Percentiles rank a stretch among this genome's conserved stretches.
Conservation (phyloP, 768 basidiomycete genomes). For the Serpula lacrymans region DNA sequence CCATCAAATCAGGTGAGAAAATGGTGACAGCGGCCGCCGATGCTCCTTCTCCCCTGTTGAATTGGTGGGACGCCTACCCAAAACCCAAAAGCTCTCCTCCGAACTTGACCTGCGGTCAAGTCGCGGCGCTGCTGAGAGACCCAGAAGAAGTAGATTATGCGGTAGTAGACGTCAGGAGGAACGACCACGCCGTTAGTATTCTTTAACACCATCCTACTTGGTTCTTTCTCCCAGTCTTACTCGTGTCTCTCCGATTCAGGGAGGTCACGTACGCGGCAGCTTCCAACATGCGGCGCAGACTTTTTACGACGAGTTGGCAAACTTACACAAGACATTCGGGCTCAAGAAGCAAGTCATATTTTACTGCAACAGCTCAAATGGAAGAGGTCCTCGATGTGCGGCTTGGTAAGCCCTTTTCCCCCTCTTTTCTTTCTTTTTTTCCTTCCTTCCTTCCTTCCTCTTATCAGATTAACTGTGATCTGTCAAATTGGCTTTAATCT, state of each 20-base stretch:
- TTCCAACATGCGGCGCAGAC: slow-evolving; percentile 47
- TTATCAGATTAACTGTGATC: no score
- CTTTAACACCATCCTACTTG: not conserved
- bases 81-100: slow-evolving; percentile 23
- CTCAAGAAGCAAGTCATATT: slow-evolving; percentile 45
- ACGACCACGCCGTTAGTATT: slow-evolving; percentile 42
- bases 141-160: slow-evolving; percentile 26
- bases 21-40: not conserved
- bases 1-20: slow-evolving; percentile 29
- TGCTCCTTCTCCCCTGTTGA: slow-evolving; percentile 26
- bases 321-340: slow-evolving; percentile 39
- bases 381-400: slow-evolving; percentile 52
- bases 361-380: slow-evolving; percentile 50
- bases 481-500: no score
- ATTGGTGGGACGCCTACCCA: slow-evolving; percentile 59
- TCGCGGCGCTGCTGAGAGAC: slow-evolving; percentile 29
- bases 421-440: no score
- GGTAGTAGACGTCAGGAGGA: slow-evolving; percentile 48
- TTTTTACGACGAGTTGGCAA: slow-evolving; percentile 42
- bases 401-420: slow-evolving; percentile 40
- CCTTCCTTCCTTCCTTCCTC: no score
- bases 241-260: slow-evolving; percentile 27
- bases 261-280: slow-evolving; percentile 52
- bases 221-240: not conserved
- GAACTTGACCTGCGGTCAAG: slow-evolving; percentile 31